Percentiles rank a stretch among this genome's conserved stretches.
Conservation (phyloP, 2,329 filamentous ascomycete species). For the Trichoderma lentiforme region DNA sequence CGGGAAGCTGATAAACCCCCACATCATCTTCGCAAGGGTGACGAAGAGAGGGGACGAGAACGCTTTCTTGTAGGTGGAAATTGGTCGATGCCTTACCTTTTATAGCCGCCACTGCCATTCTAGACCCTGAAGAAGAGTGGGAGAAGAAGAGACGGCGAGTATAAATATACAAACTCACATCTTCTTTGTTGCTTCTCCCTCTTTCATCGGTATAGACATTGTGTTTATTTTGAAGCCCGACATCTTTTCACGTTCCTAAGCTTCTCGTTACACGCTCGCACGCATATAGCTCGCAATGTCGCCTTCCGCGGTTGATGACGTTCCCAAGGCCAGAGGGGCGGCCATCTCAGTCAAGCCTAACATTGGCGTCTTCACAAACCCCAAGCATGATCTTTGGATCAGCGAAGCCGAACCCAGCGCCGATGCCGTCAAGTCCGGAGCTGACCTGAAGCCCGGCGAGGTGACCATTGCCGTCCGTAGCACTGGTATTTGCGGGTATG, state of each 20-base stretch:
- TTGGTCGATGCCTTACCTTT: slow-evolving; percentile 10
- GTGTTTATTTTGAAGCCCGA: neutral
- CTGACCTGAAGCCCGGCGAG: slow-evolving; percentile 72
- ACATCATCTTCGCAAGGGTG: slow-evolving; percentile 6
- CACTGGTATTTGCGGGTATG: slow-evolving; percentile 91
- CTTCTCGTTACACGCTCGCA: neutral
- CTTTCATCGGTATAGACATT: neutral
- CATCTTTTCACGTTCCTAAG: neutral
- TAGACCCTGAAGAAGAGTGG: neutral
- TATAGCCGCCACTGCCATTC: neutral
- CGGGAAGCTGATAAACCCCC: neutral
- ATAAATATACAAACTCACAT: neutral
- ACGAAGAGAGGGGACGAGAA: slow-evolving; percentile 6
- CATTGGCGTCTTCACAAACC: slow-evolving; percentile 95
- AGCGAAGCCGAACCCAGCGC: slow-evolving; percentile 71
- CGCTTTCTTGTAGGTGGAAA: neutral
- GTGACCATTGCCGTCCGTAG: slow-evolving; percentile 87
- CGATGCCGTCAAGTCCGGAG: slow-evolving; percentile 67
- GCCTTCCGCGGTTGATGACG: slow-evolving; percentile 35
- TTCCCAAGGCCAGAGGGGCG: slow-evolving; percentile 24
- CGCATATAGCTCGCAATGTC: slow-evolving; percentile 29
- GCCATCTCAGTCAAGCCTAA: slow-evolving; percentile 61
- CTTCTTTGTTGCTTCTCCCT: neutral
- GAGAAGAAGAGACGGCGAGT: neutral
- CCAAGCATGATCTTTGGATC: slow-evolving; percentile 87